phyloP scores from a whole-genome alignment of 805 yeast genomes.

The Wickerhamiella dianesei region DNA sequence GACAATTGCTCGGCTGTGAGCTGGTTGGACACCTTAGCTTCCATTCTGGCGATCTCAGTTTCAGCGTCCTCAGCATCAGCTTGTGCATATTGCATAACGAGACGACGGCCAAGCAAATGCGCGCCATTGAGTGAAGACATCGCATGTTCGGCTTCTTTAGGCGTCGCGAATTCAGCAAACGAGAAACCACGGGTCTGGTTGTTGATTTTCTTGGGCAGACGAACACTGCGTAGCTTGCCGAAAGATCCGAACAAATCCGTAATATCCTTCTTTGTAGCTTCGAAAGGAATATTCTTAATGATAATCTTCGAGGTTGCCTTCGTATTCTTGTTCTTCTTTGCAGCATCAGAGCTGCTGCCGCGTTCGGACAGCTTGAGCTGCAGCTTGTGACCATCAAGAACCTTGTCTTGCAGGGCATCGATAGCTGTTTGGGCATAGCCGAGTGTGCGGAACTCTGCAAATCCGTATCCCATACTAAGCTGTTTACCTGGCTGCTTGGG shows the following conservation, averaged over 20 bases:
- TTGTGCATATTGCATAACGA: slow-evolving; percentile 87
- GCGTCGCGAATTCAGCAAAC: slow-evolving; percentile 77
- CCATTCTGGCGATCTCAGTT: slow-evolving; percentile 82
- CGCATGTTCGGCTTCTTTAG: slow-evolving; percentile 87
- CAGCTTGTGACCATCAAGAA: slow-evolving; percentile 77
- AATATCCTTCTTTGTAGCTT: slow-evolving; percentile 86
- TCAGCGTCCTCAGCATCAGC: slow-evolving; percentile 72
- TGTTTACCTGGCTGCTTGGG: slow-evolving; percentile 51
- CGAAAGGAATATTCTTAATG: slow-evolving; percentile 94
- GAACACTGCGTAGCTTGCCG: slow-evolving; percentile 85
- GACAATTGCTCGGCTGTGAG: slow-evolving; percentile 64
- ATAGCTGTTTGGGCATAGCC: slow-evolving; percentile 72
- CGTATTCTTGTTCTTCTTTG: slow-evolving; percentile 17
- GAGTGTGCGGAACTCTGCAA: slow-evolving; percentile 72
- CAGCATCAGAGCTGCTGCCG: slow-evolving; percentile 26
- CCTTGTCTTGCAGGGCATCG: slow-evolving; percentile 54
- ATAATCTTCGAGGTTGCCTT: slow-evolving; percentile 45
- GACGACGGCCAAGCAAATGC: slow-evolving; percentile 86
- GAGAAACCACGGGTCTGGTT: slow-evolving; percentile 95
- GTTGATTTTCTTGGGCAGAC: slow-evolving; percentile 94
- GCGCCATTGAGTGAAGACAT: slow-evolving; percentile 91
- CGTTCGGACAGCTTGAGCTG: slow-evolving; percentile 83
- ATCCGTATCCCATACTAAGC: slow-evolving; percentile 96
- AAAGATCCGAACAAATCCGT: slow-evolving; percentile 85
- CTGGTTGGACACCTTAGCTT: slow-evolving; percentile 69